phyloP scores from a whole-genome alignment of 345 rosid genomes.

The Mercurialis annua region DNA sequence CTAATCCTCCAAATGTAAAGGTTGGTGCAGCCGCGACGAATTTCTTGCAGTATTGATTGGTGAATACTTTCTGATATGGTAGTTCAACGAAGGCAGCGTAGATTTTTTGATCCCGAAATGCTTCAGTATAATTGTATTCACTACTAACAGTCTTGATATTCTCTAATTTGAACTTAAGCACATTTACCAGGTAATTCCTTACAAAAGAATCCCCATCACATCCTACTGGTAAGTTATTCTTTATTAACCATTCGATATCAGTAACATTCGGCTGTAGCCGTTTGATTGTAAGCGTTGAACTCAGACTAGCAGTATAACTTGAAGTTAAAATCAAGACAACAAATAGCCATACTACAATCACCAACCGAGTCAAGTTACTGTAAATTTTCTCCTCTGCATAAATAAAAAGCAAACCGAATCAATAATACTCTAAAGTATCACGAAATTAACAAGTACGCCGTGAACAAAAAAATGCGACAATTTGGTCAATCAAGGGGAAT shows the following conservation, averaged over 20 bases:
- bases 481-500: too few relatives aligned
- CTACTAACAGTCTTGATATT: constrained; percentile 19
- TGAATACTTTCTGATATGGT: constrained; percentile 47
- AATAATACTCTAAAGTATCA: too few relatives aligned
- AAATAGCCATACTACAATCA: constrained; percentile 53
- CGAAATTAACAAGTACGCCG: too few relatives aligned
- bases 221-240: constrained; percentile 38
- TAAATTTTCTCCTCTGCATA: constrained; percentile 42
- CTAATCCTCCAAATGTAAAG: constrained; percentile 55
- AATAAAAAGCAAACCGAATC: too few relatives aligned
- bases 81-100: constrained; percentile 51
- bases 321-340: constrained; percentile 51
- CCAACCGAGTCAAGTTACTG: constrained; percentile 42
- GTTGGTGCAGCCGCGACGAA: constrained; percentile 23
- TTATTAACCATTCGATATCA: constrained; percentile 32
- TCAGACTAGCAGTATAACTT: constrained; percentile 59
- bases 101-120: constrained; percentile 29
- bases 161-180: constrained; percentile 24
- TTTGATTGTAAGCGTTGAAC: constrained; percentile 53
- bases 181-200: constrained; percentile 29
- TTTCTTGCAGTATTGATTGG: constrained; percentile 34
- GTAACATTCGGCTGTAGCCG: constrained; percentile 33
- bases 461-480: too few relatives aligned
- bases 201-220: constrained; percentile 51
- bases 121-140: constrained; percentile 23